Percentiles rank a stretch among this genome's conserved stretches.
Conservation (phyloP, 179 eudicot species). For the Camellia oleifera region DNA sequence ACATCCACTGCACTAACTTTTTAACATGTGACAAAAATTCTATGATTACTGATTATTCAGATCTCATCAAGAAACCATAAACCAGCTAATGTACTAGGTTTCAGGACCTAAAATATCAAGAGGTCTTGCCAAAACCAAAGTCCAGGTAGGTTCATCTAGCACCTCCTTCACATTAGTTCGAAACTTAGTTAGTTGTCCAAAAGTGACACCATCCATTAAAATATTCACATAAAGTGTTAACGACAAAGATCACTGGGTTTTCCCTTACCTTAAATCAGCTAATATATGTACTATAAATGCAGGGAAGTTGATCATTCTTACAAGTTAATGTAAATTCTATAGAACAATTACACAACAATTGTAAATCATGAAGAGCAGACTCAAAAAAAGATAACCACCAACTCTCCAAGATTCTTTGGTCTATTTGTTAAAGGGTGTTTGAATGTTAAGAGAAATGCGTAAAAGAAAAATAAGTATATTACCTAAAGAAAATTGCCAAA, state of each 20-base stretch:
- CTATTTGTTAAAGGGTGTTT: neutral
- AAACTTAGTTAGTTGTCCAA: neutral
- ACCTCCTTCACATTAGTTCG: neutral
- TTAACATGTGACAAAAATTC: neutral
- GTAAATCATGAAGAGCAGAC: neutral
- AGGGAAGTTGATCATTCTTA: neutral
- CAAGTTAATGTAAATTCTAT: neutral
- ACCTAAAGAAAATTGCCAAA: neutral
- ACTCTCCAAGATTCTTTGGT: neutral
- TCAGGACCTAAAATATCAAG: neutral
- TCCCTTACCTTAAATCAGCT: neutral
- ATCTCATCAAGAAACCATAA: neutral
- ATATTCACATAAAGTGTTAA: neutral
- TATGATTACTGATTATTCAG: neutral
- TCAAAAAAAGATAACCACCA: neutral
- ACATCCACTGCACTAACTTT: neutral
- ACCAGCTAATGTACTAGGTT: neutral
- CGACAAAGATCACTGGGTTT: neutral
- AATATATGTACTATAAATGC: neutral
- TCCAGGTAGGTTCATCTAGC: neutral
- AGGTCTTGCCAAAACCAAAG: neutral
- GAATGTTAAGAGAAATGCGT: neutral
- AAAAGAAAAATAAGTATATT: neutral
- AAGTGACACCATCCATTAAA: neutral
- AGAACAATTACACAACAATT: neutral